Evolutionary conservation across 768 basidiomycete genomes (phyloP).

Genomic region (Gautieria morchelliformis): DNA sequence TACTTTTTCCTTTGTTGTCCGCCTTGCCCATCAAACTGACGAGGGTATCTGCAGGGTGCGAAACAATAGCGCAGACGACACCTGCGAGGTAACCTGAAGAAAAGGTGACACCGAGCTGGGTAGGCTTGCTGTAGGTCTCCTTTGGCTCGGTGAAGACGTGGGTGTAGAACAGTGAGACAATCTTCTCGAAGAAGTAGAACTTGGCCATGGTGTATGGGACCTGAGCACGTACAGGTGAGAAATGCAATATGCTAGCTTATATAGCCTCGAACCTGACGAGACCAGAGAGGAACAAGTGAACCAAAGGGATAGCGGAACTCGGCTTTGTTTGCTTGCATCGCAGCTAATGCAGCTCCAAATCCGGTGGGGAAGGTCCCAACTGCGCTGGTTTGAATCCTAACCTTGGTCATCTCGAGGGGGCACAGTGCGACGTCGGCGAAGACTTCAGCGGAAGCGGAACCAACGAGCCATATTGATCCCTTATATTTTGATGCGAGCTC

Average conservation of each 20-base stretch:
- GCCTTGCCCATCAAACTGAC: conserved; percentile 92
- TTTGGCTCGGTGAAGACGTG: conserved; percentile 77
- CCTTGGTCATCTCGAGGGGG: conserved; percentile 89
- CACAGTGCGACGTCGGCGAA: conserved; percentile 95
- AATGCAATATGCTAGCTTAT: background rate
- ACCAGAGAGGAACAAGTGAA: conserved; percentile 79
- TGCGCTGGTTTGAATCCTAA: conserved; percentile 78
- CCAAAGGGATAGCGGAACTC: conserved; percentile 83
- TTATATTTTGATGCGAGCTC: conserved; percentile 73
- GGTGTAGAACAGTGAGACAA: conserved; percentile 80
- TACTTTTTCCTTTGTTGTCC: conserved; percentile 70
- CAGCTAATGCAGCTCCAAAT: conserved; percentile 59
- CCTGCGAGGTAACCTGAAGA: conserved; percentile 90
- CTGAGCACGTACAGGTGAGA: conserved; percentile 28
- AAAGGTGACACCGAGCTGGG: conserved; percentile 85
- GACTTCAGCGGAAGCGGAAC: conserved; percentile 90
- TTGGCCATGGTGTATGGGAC: conserved; percentile 99
- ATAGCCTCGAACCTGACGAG: conserved; percentile 47
- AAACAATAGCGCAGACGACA: conserved; percentile 92
- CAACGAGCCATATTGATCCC: conserved; percentile 85
- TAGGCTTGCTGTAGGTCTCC: conserved; percentile 67
- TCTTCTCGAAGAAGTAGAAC: conserved; percentile 93
- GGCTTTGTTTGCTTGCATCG: conserved; percentile 56
- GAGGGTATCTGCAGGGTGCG: conserved; percentile 90
- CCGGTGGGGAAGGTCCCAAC: conserved; percentile 68